Evolutionary conservation across 2,329 filamentous ascomycete species (phyloP).

Genomic region (Aureobasidium leucospermi): DNA sequence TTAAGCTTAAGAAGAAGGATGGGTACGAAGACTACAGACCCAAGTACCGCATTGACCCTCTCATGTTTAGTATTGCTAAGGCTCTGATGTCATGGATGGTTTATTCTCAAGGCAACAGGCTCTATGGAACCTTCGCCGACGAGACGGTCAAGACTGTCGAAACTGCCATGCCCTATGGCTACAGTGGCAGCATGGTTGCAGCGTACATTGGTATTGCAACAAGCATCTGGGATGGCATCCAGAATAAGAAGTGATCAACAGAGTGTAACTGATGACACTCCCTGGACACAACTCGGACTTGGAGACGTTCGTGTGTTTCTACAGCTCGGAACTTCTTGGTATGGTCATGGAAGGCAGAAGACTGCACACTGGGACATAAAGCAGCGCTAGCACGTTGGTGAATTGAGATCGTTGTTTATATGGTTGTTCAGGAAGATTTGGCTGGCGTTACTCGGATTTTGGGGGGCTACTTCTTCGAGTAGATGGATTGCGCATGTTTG

Average conservation of each 20-base stretch:
- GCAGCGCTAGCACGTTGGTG: too few relatives aligned
- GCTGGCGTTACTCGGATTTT: too few relatives aligned
- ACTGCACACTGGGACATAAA: too few relatives aligned
- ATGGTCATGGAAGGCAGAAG: too few relatives aligned
- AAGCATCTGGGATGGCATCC: slow-evolving; percentile 69
- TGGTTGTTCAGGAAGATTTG: too few relatives aligned
- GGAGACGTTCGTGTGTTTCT: too few relatives aligned
- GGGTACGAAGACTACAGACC: slow-evolving; percentile 28
- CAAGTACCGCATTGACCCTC: slow-evolving; percentile 66
- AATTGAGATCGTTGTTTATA: too few relatives aligned
- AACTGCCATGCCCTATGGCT: slow-evolving; percentile 62
- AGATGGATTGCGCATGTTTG: too few relatives aligned
- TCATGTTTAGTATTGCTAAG: slow-evolving; percentile 86
- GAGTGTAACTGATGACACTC: not conserved
- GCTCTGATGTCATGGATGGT: slow-evolving; percentile 74
- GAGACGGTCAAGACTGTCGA: slow-evolving; percentile 57
- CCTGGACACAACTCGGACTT: too few relatives aligned
- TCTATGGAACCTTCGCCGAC: slow-evolving; percentile 55
- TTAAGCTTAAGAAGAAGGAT: slow-evolving; percentile 43
- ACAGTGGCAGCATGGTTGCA: slow-evolving; percentile 61
- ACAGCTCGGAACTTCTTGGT: too few relatives aligned
- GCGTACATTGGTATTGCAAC: slow-evolving; percentile 60
- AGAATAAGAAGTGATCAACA: slow-evolving; percentile 43
- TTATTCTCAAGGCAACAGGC: slow-evolving; percentile 60
- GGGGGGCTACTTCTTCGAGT: too few relatives aligned